phyloP scores from a whole-genome alignment of 345 rosid genomes.

The Durio zibethinus region DNA sequence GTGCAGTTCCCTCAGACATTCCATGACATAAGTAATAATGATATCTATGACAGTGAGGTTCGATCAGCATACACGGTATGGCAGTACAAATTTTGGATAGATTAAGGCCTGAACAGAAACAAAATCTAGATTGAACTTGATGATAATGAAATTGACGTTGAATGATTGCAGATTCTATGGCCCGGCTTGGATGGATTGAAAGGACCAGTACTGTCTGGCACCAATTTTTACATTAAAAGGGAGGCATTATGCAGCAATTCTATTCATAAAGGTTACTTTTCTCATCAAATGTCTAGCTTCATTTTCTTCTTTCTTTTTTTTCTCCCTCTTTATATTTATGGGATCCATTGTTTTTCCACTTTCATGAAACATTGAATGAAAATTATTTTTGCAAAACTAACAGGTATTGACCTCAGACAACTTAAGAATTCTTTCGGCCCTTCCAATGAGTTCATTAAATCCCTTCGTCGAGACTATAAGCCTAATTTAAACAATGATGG shows the following conservation, averaged over 20 bases:
- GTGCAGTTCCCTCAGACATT: constrained; percentile 50
- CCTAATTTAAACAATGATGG: background rate
- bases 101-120: too few relatives aligned
- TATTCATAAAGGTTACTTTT: background rate
- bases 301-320: too few relatives aligned
- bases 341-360: too few relatives aligned
- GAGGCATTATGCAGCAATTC: constrained; percentile 19
- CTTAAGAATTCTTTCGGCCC: constrained; percentile 26
- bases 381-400: too few relatives aligned
- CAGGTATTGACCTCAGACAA: constrained; percentile 18
- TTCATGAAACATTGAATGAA: too few relatives aligned
- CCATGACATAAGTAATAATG: constrained; percentile 27
- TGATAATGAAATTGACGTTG: too few relatives aligned
- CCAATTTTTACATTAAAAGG: constrained; percentile 46
- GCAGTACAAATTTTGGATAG: background rate
- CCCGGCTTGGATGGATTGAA: constrained; percentile 33
- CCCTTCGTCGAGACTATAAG: constrained; percentile 5
- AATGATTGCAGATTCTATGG: constrained; percentile 12
- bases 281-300: background rate
- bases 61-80: constrained; percentile 28
- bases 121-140: background rate
- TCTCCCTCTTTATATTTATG: too few relatives aligned
- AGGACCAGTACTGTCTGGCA: constrained; percentile 40
- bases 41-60: constrained; percentile 42
- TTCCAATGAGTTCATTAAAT: constrained; percentile 31